These are phyloP conservation scores for Gloeopeniophorella convolvens DNA, from an alignment of 768 basidiomycete genomes.

Conservation along the genomic window DNA sequence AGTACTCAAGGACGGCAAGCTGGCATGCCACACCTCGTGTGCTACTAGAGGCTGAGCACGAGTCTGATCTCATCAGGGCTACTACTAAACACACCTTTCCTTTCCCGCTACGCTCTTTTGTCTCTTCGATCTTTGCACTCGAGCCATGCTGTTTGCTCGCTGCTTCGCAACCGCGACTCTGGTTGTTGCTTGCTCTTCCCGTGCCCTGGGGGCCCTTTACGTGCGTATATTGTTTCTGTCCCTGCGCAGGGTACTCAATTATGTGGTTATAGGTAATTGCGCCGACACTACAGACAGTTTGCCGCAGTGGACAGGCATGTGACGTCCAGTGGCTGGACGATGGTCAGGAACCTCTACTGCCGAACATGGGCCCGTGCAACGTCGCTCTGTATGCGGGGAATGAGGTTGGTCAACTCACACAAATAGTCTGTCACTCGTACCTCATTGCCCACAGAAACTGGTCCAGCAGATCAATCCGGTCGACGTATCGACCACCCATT, in stretches of 20 bases:
- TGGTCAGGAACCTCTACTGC: constrained; percentile 43
- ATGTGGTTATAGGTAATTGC: background rate
- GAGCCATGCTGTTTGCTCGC: constrained; percentile 4
- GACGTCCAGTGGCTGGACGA: constrained; percentile 59
- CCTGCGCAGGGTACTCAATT: background rate
- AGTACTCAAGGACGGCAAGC: too few relatives aligned
- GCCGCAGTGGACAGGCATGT: constrained; percentile 49
- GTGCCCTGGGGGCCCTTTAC: constrained; percentile 9
- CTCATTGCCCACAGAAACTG: constrained; percentile 35
- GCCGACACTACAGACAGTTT: constrained; percentile 23
- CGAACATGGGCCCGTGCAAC: constrained; percentile 43
- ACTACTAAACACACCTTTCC: background rate
- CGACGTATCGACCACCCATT: constrained; percentile 41
- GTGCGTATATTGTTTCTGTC: background rate
- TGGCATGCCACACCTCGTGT: too few relatives aligned
- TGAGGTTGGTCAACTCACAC: constrained; percentile 27
- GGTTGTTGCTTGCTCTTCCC: background rate
- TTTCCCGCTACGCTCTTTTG: background rate
- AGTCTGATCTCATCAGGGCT: too few relatives aligned
- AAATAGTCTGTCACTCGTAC: background rate
- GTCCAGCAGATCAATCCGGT: constrained; percentile 51
- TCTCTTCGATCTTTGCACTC: background rate
- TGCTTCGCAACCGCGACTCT: background rate
- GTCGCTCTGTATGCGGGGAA: constrained; percentile 56
- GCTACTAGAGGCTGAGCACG: too few relatives aligned